Evolutionary conservation across 768 basidiomycete species (phyloP), one percentile per base, ranked within the genome.

Genomic region (Boletus tomentosulus): DNA sequence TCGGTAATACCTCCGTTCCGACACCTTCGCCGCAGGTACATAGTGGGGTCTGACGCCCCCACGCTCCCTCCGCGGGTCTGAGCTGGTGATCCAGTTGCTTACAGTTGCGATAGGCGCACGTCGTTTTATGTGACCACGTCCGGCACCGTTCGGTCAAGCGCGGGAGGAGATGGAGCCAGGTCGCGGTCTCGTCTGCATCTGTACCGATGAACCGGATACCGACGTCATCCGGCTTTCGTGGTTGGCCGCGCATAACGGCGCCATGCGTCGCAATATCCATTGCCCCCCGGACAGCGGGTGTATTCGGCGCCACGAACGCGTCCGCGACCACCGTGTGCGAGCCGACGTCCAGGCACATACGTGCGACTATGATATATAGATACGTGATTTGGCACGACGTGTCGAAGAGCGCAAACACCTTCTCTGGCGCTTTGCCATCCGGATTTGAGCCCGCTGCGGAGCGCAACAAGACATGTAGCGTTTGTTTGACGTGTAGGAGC

Each of bases 131-230:
- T 6, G 67, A 53, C 82, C 82, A 84, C 2, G 68, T 71, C 30
- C 81, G 76, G 54, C 81, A 82, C 15, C 79, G 76, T 60, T 85
- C 83, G 0, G 71, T 77, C 43, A 81, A 61, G 5, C 70, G 72
- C 7, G 82, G 82, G 3, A 84, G 64, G 33, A 83, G 71, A 46
- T 76, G 73, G 57, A 74, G 76, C 83, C 81, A 85, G 1, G 71
- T 72, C 19, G 48, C 54, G 6, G 60, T 47, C 39, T 67, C 62
- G 38, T 63, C 51, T 11, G 51, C 47, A 8, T 58, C 51, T 1
- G 65, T 65, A 15, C 3, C 9, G 8, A 57, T 54, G 47, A 12
- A 39, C 35, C 13, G 28, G 47, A 74, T 56, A 3, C 51, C 52
- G 6, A 4, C 0, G 25, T 43, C 38, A 1, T 47, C 33, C 3